Conservation (phyloP, 2,329 filamentous ascomycete species). For the Magnaporthales sp. region DNA sequence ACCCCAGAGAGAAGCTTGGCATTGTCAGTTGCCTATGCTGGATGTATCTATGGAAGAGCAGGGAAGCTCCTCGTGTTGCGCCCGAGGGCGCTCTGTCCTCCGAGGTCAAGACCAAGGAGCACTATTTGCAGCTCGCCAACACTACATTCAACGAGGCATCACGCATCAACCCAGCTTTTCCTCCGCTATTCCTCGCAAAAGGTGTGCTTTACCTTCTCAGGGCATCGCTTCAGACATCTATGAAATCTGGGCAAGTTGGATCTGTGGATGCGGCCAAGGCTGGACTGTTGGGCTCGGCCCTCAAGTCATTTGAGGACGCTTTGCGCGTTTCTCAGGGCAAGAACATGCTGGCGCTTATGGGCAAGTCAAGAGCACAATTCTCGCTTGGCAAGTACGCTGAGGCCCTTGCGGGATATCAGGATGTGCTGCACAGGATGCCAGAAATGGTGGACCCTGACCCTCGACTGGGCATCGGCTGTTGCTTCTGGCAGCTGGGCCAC, state of each 20-base stretch:
- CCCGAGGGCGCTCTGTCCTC: slow-evolving; percentile 55
- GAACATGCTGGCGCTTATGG: slow-evolving; percentile 89
- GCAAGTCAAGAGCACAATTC: slow-evolving; percentile 78
- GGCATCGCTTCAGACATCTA: slow-evolving; percentile 72
- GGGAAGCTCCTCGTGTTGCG: slow-evolving; percentile 59
- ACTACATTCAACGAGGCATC: slow-evolving; percentile 91
- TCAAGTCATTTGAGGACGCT: slow-evolving; percentile 93
- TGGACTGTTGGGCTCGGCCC: slow-evolving; percentile 73
- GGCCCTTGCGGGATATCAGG: slow-evolving; percentile 77
- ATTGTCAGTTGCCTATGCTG: slow-evolving; percentile 81
- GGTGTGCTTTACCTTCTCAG: slow-evolving; percentile 83
- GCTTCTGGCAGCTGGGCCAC: slow-evolving; percentile 89
- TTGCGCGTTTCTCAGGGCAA: slow-evolving; percentile 73
- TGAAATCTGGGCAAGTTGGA: slow-evolving; percentile 55
- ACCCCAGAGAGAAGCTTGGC: slow-evolving; percentile 74
- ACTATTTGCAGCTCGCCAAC: slow-evolving; percentile 86
- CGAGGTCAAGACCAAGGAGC: slow-evolving; percentile 84
- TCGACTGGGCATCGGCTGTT: slow-evolving; percentile 90
- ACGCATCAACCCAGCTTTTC: slow-evolving; percentile 84
- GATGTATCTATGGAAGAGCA: slow-evolving; percentile 84
- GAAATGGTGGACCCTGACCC: slow-evolving; percentile 88
- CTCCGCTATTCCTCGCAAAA: slow-evolving; percentile 82
- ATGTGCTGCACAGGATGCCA: slow-evolving; percentile 77
- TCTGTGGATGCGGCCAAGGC: slow-evolving; percentile 62
- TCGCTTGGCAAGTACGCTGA: slow-evolving; percentile 81